Evolutionary conservation across 2,329 filamentous ascomycete species (phyloP).

Genomic region (Stenocarpella maydis): DNA sequence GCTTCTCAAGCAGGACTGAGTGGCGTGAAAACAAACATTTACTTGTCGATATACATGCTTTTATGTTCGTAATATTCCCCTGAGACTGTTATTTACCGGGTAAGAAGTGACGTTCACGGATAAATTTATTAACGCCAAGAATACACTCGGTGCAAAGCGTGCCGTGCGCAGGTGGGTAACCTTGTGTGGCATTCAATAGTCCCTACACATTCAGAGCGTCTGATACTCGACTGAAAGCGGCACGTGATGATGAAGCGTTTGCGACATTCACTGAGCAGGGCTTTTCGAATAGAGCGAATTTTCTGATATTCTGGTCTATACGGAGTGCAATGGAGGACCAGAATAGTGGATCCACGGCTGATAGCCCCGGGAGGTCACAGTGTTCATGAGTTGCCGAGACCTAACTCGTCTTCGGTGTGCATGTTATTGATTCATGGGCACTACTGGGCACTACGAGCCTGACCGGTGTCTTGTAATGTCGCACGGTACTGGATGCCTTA

Average conservation of each 20-base stretch:
- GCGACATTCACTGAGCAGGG: no score
- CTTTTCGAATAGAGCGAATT: no score
- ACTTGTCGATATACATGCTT: neutral
- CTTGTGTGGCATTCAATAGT: neutral
- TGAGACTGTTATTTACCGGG: neutral
- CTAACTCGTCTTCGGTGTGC: no score
- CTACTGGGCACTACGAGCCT: no score
- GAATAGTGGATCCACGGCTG: no score
- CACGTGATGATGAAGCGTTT: neutral
- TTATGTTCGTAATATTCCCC: neutral
- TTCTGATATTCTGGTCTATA: no score
- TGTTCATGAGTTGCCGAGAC: no score
- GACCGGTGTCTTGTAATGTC: no score
- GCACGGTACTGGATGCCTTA: no score
- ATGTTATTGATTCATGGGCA: no score
- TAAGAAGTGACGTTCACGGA: slow-evolving; percentile 4
- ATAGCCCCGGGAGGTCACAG: no score
- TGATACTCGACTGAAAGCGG: neutral
- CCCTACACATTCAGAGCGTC: neutral
- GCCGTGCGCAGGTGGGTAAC: slow-evolving; percentile 6
- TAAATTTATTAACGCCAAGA: slow-evolving; percentile 16
- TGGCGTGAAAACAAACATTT: neutral
- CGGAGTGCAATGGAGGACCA: no score
- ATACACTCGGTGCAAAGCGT: slow-evolving; percentile 9
- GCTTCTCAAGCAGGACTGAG: neutral